Evolutionary conservation across 1,284 basidiomycete species (phyloP).

Genomic region (Heliocybe sulcata): DNA sequence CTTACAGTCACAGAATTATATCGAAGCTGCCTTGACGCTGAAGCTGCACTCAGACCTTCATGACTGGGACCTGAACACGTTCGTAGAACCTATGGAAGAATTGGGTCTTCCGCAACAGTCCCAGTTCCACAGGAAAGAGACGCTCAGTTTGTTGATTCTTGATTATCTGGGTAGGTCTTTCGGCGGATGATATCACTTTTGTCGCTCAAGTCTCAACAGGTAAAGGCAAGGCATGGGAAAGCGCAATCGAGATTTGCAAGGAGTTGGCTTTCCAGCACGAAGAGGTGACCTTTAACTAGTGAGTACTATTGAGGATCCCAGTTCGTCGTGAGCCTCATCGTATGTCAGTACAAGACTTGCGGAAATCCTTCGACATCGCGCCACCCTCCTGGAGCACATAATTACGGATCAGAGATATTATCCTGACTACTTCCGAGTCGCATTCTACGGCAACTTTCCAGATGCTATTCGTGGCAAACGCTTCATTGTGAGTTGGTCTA

Average conservation of each 20-base stretch:
- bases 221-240: slow-evolving; percentile 95
- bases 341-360: slow-evolving; percentile 55
- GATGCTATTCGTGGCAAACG: slow-evolving; percentile 78
- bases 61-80: slow-evolving; percentile 77
- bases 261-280: slow-evolving; percentile 83
- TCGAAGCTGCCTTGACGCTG: slow-evolving; percentile 88
- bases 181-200: neutral
- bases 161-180: slow-evolving; percentile 70
- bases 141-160: slow-evolving; percentile 76
- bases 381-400: slow-evolving; percentile 78
- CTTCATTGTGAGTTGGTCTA: slow-evolving; percentile 59
- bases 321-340: slow-evolving; percentile 4
- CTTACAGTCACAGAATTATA: slow-evolving; percentile 81
- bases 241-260: slow-evolving; percentile 88
- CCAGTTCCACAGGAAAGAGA: slow-evolving; percentile 92
- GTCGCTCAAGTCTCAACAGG: slow-evolving; percentile 34
- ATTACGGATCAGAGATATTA: slow-evolving; percentile 79
- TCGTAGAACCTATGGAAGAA: slow-evolving; percentile 82
- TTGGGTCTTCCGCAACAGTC: slow-evolving; percentile 88
- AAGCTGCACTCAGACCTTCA: slow-evolving; percentile 93
- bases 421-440: slow-evolving; percentile 90
- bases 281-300: slow-evolving; percentile 88
- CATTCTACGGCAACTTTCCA: slow-evolving; percentile 90
- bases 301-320: slow-evolving; percentile 21
- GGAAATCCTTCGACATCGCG: slow-evolving; percentile 82